phyloP scores from a whole-genome alignment of 2,329 filamentous ascomycete species.

The Clonostachys rhizophaga region DNA sequence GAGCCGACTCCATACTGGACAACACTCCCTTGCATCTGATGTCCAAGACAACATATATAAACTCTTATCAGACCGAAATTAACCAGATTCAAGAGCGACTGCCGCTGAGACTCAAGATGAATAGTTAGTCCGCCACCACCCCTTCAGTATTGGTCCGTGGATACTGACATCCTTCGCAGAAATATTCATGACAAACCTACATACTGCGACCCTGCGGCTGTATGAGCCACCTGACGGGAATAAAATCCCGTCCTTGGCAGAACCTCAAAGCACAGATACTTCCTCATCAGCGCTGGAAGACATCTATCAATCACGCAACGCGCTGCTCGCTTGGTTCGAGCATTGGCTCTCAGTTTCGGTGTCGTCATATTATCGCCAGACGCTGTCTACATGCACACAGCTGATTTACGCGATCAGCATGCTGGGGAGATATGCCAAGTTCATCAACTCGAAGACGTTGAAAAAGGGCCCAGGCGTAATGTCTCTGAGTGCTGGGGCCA shows the following conservation, averaged over 20 bases:
- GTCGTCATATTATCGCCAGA: slow-evolving; percentile 34
- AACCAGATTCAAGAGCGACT: slow-evolving; percentile 30
- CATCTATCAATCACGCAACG: slow-evolving; percentile 41
- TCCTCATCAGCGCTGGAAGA: slow-evolving; percentile 38
- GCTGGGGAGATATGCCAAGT: slow-evolving; percentile 44
- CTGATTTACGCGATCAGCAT: slow-evolving; percentile 45
- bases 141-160: background rate
- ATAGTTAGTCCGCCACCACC: slow-evolving; percentile 23
- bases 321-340: slow-evolving; percentile 44
- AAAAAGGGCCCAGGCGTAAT: slow-evolving; percentile 12
- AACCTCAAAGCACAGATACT: slow-evolving; percentile 21
- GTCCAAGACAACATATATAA: slow-evolving; percentile 36
- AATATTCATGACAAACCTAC: slow-evolving; percentile 30
- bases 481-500: background rate
- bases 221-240: slow-evolving; percentile 36
- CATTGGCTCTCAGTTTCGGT: slow-evolving; percentile 39
- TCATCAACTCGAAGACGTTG: slow-evolving; percentile 29
- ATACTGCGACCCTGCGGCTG: slow-evolving; percentile 34
- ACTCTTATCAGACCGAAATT: slow-evolving; percentile 39
- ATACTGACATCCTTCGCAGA: slow-evolving; percentile 14
- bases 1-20: slow-evolving; percentile 24
- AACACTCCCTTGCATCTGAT: slow-evolving; percentile 27
- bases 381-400: slow-evolving; percentile 37
- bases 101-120: slow-evolving; percentile 22
- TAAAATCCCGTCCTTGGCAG: too few species aligned